Evolutionary conservation across 768 basidiomycete species (phyloP).

Genomic region (Boletus sensibilis): DNA sequence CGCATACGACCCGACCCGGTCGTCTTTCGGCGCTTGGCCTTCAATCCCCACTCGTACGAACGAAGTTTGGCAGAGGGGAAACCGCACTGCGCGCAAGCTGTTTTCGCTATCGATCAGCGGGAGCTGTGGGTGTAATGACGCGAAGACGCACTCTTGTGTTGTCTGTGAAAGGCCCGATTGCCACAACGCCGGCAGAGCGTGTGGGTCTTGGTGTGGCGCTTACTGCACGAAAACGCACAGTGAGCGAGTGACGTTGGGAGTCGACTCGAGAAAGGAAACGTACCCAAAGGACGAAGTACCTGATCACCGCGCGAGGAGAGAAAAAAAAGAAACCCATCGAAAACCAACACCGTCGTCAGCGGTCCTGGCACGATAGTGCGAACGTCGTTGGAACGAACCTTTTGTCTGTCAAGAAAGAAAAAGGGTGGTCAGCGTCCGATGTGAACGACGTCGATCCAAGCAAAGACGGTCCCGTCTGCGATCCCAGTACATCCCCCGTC

Average conservation of each 20-base stretch:
- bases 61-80: slow-evolving; percentile 95
- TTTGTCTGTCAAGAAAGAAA: slow-evolving; percentile 60
- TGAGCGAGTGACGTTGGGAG: neutral
- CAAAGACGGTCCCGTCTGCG: neutral
- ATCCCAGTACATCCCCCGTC: slow-evolving; percentile 19
- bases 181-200: slow-evolving; percentile 98
- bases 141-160: slow-evolving; percentile 86
- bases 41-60: slow-evolving; percentile 96
- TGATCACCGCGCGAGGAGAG: slow-evolving; percentile 33
- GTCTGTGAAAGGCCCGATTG: slow-evolving; percentile 93
- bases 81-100: slow-evolving; percentile 94
- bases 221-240: slow-evolving; percentile 47
- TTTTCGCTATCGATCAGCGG: neutral
- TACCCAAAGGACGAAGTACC: slow-evolving; percentile 97
- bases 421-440: slow-evolving; percentile 21
- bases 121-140: no score
- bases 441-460: neutral
- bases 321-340: neutral
- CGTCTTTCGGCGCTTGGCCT: slow-evolving; percentile 99
- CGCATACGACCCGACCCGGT: slow-evolving; percentile 97
- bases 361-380: neutral
- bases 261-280: slow-evolving; percentile 33
- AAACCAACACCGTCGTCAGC: slow-evolving; percentile 10
- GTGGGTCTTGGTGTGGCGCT: slow-evolving; percentile 96
- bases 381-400: slow-evolving; percentile 50